Conservation (phyloP, 2,329 filamentous ascomycete species). For the Pseudogymnoascus sp. region DNA sequence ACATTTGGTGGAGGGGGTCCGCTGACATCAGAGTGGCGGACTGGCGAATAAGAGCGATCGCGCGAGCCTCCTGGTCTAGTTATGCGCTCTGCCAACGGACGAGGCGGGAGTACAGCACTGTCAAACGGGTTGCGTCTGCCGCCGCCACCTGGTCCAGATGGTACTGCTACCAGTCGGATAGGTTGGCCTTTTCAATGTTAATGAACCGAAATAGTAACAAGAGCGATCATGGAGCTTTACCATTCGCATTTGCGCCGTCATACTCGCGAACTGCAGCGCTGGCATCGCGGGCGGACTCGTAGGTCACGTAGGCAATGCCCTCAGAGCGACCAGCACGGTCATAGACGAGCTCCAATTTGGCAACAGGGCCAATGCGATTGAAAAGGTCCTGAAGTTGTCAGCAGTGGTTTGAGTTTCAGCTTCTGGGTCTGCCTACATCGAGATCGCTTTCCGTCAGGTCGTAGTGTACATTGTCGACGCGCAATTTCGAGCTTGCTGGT, state of each 20-base stretch:
- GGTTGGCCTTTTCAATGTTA: constrained; percentile 54
- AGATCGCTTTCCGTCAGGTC: constrained; percentile 81
- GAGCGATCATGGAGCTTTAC: constrained; percentile 32
- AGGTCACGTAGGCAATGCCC: constrained; percentile 77
- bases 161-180: constrained; percentile 64
- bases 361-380: constrained; percentile 63
- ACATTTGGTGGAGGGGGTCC: constrained; percentile 28
- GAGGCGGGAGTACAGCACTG: constrained; percentile 45
- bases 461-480: constrained; percentile 87
- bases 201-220: not conserved
- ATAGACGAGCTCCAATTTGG: constrained; percentile 64
- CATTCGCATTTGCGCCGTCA: constrained; percentile 84
- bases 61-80: constrained; percentile 44
- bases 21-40: constrained; percentile 30
- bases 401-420: constrained; percentile 13
- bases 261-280: constrained; percentile 68
- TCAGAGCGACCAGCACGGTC: constrained; percentile 85
- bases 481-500: constrained; percentile 58
- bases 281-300: constrained; percentile 64
- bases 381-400: constrained; percentile 63
- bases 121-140: constrained; percentile 49
- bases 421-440: constrained; percentile 45
- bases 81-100: constrained; percentile 54
- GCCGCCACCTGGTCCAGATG: constrained; percentile 35
- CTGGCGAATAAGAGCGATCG: constrained; percentile 55